Evolutionary conservation across 192 early-diverging fungal genomes (phyloP).

Genomic region (Neocallimastix lanati): DNA sequence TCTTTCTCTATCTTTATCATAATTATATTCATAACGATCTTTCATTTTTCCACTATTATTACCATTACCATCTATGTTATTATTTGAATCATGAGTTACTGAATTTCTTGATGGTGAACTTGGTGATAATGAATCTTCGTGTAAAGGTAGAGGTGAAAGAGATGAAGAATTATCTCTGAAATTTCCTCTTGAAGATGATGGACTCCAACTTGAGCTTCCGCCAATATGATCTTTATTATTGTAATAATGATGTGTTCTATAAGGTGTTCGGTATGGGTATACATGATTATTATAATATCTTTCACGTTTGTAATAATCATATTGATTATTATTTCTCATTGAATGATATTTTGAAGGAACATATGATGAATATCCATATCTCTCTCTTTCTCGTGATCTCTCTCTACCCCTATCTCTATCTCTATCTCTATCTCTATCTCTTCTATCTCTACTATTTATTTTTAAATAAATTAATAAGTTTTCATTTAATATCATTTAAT

Average conservation of each 20-base stretch:
- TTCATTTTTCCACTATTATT: neutral
- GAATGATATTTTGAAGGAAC: neutral
- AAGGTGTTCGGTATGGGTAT: neutral
- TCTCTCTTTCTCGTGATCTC: neutral
- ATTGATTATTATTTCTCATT: neutral
- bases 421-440: neutral
- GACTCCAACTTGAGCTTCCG: neutral
- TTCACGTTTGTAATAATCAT: neutral
- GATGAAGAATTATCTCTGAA: neutral
- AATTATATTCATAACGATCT: neutral
- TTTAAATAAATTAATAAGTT: too few species aligned
- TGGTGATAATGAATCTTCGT: neutral
- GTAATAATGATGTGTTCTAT: neutral
- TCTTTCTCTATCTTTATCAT: neutral
- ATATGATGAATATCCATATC: neutral
- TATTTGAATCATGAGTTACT: neutral
- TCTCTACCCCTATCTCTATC: neutral
- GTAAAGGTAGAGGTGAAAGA: neutral
- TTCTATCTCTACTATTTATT: neutral
- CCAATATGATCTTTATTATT: neutral
- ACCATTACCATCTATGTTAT: neutral
- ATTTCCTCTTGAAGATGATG: neutral
- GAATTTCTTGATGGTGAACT: neutral
- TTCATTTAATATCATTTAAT: too few species aligned
- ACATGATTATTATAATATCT: neutral